Conservation (phyloP, 2,329 filamentous ascomycete species). For the Lasiodiplodia sp. region DNA sequence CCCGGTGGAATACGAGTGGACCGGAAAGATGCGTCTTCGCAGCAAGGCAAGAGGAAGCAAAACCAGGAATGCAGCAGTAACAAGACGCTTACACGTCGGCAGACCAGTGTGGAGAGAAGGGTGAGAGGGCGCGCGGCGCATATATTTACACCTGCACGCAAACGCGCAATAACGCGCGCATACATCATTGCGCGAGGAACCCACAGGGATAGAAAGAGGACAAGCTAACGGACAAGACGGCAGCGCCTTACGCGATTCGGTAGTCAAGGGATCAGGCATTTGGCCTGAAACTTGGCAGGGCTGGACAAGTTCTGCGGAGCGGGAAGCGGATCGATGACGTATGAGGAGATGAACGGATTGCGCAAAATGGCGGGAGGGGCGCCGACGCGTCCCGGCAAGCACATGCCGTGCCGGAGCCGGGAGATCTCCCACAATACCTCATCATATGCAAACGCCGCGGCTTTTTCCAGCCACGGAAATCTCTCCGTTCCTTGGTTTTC, state of each 20-base stretch:
- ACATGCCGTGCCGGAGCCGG: background rate
- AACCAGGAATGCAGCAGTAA: background rate
- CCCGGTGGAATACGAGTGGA: background rate
- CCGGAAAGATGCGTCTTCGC: background rate
- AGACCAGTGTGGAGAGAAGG: background rate
- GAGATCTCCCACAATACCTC: constrained; percentile 6
- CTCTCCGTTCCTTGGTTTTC: background rate
- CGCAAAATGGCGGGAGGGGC: constrained; percentile 2
- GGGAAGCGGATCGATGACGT: background rate
- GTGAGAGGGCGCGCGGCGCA: background rate
- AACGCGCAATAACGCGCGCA: background rate
- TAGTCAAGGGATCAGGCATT: constrained; percentile 3
- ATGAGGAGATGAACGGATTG: background rate
- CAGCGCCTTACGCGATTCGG: constrained; percentile 7
- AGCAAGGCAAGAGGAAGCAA: background rate
- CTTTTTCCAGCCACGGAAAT: background rate
- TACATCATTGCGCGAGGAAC: constrained; percentile 11
- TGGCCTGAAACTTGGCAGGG: constrained; percentile 6
- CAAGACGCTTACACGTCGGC: constrained; percentile 2
- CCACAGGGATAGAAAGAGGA: background rate
- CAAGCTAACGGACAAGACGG: background rate
- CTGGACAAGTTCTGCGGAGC: background rate
- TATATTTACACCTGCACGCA: constrained; percentile 7
- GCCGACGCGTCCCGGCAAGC: background rate
- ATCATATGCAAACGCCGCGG: background rate